These are phyloP conservation scores for Collybia nuda DNA, from an alignment of 768 basidiomycete genomes.

Conservation along the genomic window DNA sequence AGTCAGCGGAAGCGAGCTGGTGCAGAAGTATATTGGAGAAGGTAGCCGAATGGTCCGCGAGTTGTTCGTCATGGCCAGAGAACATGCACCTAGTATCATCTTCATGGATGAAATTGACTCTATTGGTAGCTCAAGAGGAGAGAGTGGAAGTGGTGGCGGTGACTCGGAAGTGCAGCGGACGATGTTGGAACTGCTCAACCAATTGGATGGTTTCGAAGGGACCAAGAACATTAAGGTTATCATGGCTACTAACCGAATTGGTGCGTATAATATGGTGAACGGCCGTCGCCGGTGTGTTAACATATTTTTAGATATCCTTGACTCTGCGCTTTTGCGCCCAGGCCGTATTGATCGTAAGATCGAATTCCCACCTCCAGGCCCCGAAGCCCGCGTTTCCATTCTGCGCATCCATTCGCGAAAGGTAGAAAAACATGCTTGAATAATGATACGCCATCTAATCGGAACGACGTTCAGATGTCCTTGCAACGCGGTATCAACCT, in stretches of 20 bases:
- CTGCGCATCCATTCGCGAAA: conserved; percentile 96
- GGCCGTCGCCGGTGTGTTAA: not conserved
- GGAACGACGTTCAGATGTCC: conserved; percentile 69
- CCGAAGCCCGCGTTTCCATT: conserved; percentile 96
- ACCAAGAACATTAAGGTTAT: conserved; percentile 96
- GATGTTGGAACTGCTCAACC: conserved; percentile 87
- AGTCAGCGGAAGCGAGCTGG: conserved; percentile 90
- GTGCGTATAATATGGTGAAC: conserved; percentile 30
- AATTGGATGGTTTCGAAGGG: conserved; percentile 90
- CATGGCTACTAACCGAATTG: conserved; percentile 98
- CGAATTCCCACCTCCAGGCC: conserved; percentile 97
- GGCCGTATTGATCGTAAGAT: conserved; percentile 97
- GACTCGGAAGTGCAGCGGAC: conserved; percentile 91
- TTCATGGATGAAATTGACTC: conserved; percentile 99
- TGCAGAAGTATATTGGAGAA: conserved; percentile 98
- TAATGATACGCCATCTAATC: not conserved
- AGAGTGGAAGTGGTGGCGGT: conserved; percentile 86
- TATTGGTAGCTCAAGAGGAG: conserved; percentile 90
- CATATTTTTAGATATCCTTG: conserved; percentile 78
- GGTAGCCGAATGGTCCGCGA: conserved; percentile 96
- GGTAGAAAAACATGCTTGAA: conserved; percentile 36
- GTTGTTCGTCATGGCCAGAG: conserved; percentile 96
- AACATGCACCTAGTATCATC: conserved; percentile 97
- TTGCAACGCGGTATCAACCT: conserved; percentile 96
- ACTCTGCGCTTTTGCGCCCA: conserved; percentile 88